These are phyloP conservation scores for Dunaliella sp. DNA, from an alignment of 139 green algal genomes.

Conservation along the genomic window DNA sequence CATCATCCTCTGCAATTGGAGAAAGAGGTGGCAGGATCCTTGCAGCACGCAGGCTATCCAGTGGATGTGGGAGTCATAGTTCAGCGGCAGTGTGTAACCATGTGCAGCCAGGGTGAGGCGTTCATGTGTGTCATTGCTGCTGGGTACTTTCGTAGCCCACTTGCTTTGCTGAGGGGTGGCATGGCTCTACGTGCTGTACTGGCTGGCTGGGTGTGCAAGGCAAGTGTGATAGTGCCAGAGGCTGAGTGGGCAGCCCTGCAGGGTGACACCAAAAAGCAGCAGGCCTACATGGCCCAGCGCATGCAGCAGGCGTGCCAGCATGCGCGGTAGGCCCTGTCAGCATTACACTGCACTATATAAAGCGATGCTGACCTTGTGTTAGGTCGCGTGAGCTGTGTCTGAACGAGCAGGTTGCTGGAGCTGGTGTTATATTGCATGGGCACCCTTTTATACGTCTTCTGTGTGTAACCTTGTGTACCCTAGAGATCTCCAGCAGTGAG, in stretches of 20 bases:
- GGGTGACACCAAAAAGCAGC: background rate
- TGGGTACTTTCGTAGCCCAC: background rate
- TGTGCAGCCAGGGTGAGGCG: background rate
- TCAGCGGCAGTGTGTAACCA: background rate
- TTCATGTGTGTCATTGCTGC: background rate
- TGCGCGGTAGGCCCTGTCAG: too few species aligned
- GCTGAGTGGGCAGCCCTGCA: background rate
- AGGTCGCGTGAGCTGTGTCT: too few species aligned
- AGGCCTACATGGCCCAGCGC: background rate
- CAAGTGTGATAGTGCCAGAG: background rate
- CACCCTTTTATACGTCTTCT: too few species aligned
- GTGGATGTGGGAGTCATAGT: background rate
- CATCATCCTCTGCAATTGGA: background rate
- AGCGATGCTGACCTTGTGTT: too few species aligned
- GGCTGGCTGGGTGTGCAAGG: background rate
- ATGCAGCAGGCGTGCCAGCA: background rate
- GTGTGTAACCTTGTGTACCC: too few species aligned
- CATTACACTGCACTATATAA: too few species aligned
- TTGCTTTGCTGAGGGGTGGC: background rate
- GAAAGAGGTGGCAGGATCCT: background rate
- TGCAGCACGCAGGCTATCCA: background rate
- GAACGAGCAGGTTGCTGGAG: too few species aligned
- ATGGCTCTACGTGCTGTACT: background rate
- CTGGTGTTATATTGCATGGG: too few species aligned
- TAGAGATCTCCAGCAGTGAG: too few species aligned